These are phyloP conservation scores for Cutaneotrichosporon sp. DNA, from an alignment of 1,284 basidiomycete species.

Conservation along the genomic window DNA sequence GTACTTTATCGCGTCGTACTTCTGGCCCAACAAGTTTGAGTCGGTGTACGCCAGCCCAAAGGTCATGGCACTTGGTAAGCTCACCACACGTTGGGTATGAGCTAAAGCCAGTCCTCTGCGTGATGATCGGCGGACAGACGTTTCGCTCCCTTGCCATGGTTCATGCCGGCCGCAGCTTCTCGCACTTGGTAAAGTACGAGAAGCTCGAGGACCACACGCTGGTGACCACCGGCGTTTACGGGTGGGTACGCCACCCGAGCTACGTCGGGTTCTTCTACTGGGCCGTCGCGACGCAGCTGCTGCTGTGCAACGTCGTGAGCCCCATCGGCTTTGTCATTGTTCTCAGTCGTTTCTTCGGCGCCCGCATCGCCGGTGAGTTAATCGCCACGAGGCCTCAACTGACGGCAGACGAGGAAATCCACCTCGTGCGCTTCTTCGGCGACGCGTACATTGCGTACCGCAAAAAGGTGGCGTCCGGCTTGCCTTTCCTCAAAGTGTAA, in stretches of 20 bases:
- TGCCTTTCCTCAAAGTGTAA: constrained; percentile 52
- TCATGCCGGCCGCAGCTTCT: constrained; percentile 87
- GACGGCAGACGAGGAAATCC: constrained; percentile 64
- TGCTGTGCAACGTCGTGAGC: constrained; percentile 78
- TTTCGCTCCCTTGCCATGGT: constrained; percentile 90
- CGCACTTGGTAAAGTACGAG: constrained; percentile 67
- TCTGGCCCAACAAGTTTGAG: constrained; percentile 49
- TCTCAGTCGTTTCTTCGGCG: constrained; percentile 80
- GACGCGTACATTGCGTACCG: constrained; percentile 68
- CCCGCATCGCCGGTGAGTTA: constrained; percentile 67
- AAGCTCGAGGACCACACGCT: constrained; percentile 71
- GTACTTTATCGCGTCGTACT: constrained; percentile 67
- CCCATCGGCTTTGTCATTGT: constrained; percentile 50
- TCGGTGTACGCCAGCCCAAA: constrained; percentile 21
- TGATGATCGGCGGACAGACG: constrained; percentile 67
- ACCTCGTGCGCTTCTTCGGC: constrained; percentile 74
- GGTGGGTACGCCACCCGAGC: constrained; percentile 88
- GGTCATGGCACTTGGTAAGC: constrained; percentile 44
- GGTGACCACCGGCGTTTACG: constrained; percentile 78
- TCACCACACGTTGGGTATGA: neutral
- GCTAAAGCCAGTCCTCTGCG: constrained; percentile 19
- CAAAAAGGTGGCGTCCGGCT: constrained; percentile 61
- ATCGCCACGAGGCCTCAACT: neutral
- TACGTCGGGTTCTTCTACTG: constrained; percentile 98
- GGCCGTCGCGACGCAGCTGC: constrained; percentile 91